phyloP scores from a whole-genome alignment of 371 early-diverging fungal genomes.

The Mucor irregularis region DNA sequence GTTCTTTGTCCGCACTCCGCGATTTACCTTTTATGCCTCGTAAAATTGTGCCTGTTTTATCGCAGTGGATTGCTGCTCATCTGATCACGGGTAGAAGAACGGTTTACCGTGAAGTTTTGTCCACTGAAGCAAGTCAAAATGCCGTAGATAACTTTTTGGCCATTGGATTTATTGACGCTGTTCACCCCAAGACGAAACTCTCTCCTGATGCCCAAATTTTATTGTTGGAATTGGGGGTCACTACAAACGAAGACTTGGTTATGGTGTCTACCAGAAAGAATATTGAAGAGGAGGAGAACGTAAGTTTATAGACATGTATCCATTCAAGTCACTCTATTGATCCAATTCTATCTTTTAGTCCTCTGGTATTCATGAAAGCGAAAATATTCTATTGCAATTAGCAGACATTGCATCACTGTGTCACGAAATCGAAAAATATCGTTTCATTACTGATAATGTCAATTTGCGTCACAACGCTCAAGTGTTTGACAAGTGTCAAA shows the following conservation, averaged over 20 bases:
- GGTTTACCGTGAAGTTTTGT: slow-evolving; percentile 50
- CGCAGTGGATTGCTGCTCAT: slow-evolving; percentile 58
- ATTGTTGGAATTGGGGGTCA: slow-evolving; percentile 45
- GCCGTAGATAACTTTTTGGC: slow-evolving; percentile 51
- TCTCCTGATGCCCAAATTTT: slow-evolving; percentile 53
- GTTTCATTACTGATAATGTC: slow-evolving; percentile 34
- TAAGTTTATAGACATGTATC: neutral
- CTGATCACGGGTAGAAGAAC: slow-evolving; percentile 51
- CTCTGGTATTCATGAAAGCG: neutral
- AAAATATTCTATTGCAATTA: slow-evolving; percentile 24
- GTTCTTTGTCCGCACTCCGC: slow-evolving; percentile 51
- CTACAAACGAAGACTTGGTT: slow-evolving; percentile 49
- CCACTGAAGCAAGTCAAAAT: slow-evolving; percentile 49
- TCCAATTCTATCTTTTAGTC: neutral
- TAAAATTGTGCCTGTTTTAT: slow-evolving; percentile 47
- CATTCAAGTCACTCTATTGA: no score
- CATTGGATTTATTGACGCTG: slow-evolving; percentile 47
- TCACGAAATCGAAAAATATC: slow-evolving; percentile 46
- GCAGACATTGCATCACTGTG: slow-evolving; percentile 45
- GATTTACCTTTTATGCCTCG: slow-evolving; percentile 53
- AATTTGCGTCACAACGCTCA: slow-evolving; percentile 42
- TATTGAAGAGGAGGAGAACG: slow-evolving; percentile 2
- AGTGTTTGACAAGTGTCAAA: slow-evolving; percentile 54
- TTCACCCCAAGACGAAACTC: slow-evolving; percentile 44
- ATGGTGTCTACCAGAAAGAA: slow-evolving; percentile 36